Evolutionary conservation across 2,329 filamentous ascomycete genomes (phyloP), one percentile per base, ranked within the genome.

Genomic region (Didymella glomerata): DNA sequence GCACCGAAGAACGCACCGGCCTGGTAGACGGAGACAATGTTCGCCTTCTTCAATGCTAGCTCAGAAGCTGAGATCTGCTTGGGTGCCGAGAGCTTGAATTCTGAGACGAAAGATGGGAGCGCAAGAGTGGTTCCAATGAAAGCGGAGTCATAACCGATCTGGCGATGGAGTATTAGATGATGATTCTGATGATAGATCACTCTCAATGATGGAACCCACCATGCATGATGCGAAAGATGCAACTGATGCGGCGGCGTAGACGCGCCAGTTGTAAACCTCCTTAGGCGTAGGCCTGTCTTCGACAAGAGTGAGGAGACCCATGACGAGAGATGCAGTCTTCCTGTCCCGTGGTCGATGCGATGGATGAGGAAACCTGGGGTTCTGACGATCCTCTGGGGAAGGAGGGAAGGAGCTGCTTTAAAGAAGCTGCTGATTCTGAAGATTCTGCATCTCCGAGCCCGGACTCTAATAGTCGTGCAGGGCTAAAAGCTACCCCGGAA

Each of bases 1-100:
- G 88, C 86, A 52, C 91, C 91, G 68, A 93, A 93, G 80, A 94
- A 93, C 60, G 90, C 90, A 57, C 90, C 90, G 13, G 90, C 91
- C 77, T 94, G 91, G 79, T 92, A 93, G 55, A 89, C 85, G 36
- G 88, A 92, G 54, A 93, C 90, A 63, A 93, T 92, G 76, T 93
- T 93, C 68, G 88, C 81, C 69, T 86, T 88, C 51, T 90, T 78
- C 3, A 90, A 76, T 24, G 86, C 83, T 27, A 87, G 78, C 16
- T 84, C 70, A 2, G 67, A 49, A 0, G 72, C 55, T 2, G 72
- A 77, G 76, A 88, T 84, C 4, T 76, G 68, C 4, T 74, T 78
- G 6, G 56, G 56, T 18, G 48, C 48, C 25, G 34, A 32, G 67
- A 92, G 88, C 16, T 79, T 68, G 75, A 93, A 94, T 72, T 93